Conservation (phyloP, 73 alveolate genomes). For the Tetrahymena borealis region DNA sequence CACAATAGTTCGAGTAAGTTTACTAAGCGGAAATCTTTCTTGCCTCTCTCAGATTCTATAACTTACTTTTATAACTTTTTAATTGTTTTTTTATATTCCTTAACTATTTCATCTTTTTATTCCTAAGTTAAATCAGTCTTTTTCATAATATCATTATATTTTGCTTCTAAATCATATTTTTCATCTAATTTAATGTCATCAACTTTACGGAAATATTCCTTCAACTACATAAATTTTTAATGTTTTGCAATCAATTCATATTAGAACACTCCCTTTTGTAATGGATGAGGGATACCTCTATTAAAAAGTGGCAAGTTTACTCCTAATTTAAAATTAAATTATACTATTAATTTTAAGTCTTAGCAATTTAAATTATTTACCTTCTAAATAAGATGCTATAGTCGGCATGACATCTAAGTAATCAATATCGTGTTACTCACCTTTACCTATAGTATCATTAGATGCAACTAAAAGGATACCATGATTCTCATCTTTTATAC, state of each 20-base stretch:
- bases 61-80: neutral
- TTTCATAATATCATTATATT: neutral
- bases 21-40: neutral
- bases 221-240: neutral
- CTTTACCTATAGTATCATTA: neutral
- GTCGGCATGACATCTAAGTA: neutral
- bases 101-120: neutral
- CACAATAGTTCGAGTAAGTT: neutral
- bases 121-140: neutral
- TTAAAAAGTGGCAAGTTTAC: neutral
- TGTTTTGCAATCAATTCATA: neutral
- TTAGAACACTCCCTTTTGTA: neutral
- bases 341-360: neutral
- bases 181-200: neutral
- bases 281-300: neutral
- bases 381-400: neutral
- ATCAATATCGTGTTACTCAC: neutral
- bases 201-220: neutral
- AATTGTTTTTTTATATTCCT: neutral
- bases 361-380: neutral
- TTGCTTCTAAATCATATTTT: neutral
- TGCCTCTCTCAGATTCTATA: neutral
- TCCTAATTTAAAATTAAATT: neutral
- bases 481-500: neutral
- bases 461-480: neutral